Evolutionary conservation across 768 basidiomycete genomes (phyloP).

Genomic region (Austroboletus festivus): DNA sequence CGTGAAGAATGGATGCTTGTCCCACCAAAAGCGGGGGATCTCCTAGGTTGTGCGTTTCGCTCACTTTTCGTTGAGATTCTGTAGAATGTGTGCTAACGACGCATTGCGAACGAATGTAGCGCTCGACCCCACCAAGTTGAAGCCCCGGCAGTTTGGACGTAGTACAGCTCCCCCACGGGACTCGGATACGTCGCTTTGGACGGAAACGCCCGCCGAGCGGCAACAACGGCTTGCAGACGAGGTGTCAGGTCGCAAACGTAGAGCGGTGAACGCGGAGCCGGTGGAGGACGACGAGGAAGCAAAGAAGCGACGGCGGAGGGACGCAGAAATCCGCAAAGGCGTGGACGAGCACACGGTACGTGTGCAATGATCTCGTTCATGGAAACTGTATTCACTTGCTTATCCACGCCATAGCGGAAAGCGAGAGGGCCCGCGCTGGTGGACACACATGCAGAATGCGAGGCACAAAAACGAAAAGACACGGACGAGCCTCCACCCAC

Average conservation of each 20-base stretch:
- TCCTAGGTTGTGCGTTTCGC: slow-evolving; percentile 67
- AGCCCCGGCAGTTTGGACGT: slow-evolving; percentile 76
- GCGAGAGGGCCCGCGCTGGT: slow-evolving; percentile 55
- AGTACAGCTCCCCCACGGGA: slow-evolving; percentile 40
- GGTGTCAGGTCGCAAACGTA: slow-evolving; percentile 84
- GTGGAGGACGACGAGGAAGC: slow-evolving; percentile 37
- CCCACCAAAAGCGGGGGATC: slow-evolving; percentile 78
- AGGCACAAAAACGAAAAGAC: slow-evolving; percentile 37
- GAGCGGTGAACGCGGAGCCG: slow-evolving; percentile 52
- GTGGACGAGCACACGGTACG: slow-evolving; percentile 80
- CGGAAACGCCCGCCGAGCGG: slow-evolving; percentile 92
- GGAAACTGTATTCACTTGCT: background rate
- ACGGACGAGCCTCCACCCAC: slow-evolving; percentile 52
- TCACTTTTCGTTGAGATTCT: background rate
- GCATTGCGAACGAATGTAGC: slow-evolving; percentile 41
- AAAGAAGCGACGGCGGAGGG: slow-evolving; percentile 56
- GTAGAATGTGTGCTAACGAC: too few species aligned
- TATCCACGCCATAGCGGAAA: slow-evolving; percentile 35
- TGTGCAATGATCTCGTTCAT: slow-evolving; percentile 8
- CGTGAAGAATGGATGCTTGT: slow-evolving; percentile 99
- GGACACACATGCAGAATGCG: slow-evolving; percentile 45
- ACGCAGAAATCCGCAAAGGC: slow-evolving; percentile 64
- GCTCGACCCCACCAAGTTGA: slow-evolving; percentile 84
- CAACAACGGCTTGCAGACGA: slow-evolving; percentile 93
- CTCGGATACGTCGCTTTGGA: slow-evolving; percentile 79